Evolutionary conservation across 768 basidiomycete genomes (phyloP), one percentile per base, ranked within the genome.

Genomic region (Pleurotus giganteus): DNA sequence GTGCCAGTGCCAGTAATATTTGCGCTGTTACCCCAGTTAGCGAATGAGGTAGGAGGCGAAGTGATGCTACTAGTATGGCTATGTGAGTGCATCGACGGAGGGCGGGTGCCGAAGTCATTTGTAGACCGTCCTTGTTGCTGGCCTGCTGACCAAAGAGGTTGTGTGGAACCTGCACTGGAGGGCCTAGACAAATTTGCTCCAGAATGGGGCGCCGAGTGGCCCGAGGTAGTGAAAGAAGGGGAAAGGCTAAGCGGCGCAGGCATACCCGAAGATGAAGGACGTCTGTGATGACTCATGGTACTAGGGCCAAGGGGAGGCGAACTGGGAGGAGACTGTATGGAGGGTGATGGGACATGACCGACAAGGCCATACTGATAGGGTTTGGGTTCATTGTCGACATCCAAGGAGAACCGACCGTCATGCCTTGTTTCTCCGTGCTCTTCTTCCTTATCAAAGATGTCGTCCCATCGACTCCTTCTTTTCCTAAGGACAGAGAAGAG

Each of bases 361-460:
- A 87, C 78, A 37, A 81, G 72, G 15, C 84, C 84, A 58, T 87
- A 87, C 60, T 82, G 74, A 61, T 87, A 87, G 21, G 84, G 83
- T 63, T 70, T 77, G 4, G 81, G 82, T 44, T 77, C 74, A 26
- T 69, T 66, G 36, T 72, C 70, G 21, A 54, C 49, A 41, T 70
- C 64, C 24, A 70, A 59, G 13, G 66, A 69, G 52, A 71, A 62
- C 42, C 69, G 61, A 55, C 61, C 59, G 57, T 63, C 65, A 7
- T 41, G 9, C 39, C 56, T 56, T 41, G 56, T 59, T 15, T 60
- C 65, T 23, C 58, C 53, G 5, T 63, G 63, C 5, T 69, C 68
- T 29, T 72, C 67, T 2, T 78, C 78, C 54, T 72, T 74, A 7
- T 81, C 80, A 60, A 80, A 79, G 37, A 80, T 74, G 57, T 79